Conservation (phyloP, 1,139 yeast species). For the Geotrichum reessii region DNA sequence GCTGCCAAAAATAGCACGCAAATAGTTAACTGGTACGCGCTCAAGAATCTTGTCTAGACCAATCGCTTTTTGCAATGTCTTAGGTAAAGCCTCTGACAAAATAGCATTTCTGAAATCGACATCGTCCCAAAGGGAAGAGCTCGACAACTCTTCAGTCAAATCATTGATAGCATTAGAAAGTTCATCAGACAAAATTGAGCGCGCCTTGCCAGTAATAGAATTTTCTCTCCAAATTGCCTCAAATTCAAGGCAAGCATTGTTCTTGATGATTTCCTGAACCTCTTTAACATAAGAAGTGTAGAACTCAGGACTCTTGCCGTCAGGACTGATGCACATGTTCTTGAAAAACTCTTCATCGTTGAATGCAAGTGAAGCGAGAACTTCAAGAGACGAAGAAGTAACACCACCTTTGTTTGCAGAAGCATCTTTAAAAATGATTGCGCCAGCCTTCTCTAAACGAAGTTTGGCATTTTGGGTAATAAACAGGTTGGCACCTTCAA, state of each 20-base stretch:
- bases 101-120: constrained; percentile 69
- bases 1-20: constrained; percentile 86
- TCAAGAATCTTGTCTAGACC: constrained; percentile 69
- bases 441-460: constrained; percentile 78
- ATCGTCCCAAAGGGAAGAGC: constrained; percentile 85
- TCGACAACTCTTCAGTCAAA: constrained; percentile 80
- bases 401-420: constrained; percentile 99
- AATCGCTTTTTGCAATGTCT: constrained; percentile 58
- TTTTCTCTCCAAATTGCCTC: constrained; percentile 80
- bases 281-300: constrained; percentile 76
- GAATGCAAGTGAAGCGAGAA: constrained; percentile 86
- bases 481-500: constrained; percentile 95
- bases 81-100: constrained; percentile 71
- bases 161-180: constrained; percentile 82
- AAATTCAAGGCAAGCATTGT: constrained; percentile 80
- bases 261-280: constrained; percentile 69
- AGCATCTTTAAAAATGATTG: constrained; percentile 86
- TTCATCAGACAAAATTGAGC: constrained; percentile 77
- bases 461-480: constrained; percentile 92
- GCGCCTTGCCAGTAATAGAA: constrained; percentile 56
- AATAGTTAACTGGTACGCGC: constrained; percentile 82
- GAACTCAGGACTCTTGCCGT: constrained; percentile 53
- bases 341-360: constrained; percentile 74
- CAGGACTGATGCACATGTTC: constrained; percentile 63
- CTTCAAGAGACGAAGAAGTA: constrained; percentile 93